Evolutionary conservation across 495 filamentous ascomycete species (phyloP).

Genomic region (Aspergillus bridgeri): DNA sequence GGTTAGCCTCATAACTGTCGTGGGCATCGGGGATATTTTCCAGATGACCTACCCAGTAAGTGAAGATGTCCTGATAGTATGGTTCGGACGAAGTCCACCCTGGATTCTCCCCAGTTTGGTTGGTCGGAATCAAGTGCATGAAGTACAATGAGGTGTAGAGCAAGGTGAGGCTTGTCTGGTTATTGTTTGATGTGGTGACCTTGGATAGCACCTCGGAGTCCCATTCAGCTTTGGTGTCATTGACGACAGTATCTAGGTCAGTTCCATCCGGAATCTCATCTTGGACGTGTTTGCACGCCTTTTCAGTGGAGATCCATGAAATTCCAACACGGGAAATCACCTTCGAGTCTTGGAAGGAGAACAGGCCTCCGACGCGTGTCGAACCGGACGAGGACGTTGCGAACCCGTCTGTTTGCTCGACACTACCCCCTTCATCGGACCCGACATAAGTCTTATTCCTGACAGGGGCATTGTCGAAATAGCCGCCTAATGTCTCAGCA

Average conservation of each 20-base stretch:
- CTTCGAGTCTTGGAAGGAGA: conserved; percentile 29
- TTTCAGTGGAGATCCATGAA: conserved; percentile 62
- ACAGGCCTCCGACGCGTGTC: conserved; percentile 33
- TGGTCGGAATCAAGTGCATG: conserved; percentile 68
- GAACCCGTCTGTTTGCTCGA: conserved; percentile 23
- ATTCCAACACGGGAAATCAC: conserved; percentile 66
- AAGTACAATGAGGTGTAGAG: conserved; percentile 66
- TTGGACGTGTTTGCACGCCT: conserved; percentile 59
- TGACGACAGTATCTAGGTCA: conserved; percentile 44
- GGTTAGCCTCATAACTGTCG: neutral
- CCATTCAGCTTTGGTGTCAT: conserved; percentile 52
- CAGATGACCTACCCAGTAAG: conserved; percentile 44
- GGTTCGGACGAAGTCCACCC: conserved; percentile 63
- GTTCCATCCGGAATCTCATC: conserved; percentile 54
- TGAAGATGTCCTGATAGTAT: conserved; percentile 50
- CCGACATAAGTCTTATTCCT: conserved; percentile 31
- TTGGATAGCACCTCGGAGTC: conserved; percentile 60
- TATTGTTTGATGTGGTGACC: conserved; percentile 55
- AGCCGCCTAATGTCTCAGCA: conserved; percentile 36
- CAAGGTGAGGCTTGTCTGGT: conserved; percentile 52
- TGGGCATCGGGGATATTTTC: neutral
- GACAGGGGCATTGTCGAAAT: conserved; percentile 49
- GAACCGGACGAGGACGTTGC: conserved; percentile 27
- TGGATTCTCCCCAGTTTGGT: conserved; percentile 70
- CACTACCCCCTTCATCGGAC: conserved; percentile 25